phyloP scores from a whole-genome alignment of 768 basidiomycete species.

The Russula lepida region DNA sequence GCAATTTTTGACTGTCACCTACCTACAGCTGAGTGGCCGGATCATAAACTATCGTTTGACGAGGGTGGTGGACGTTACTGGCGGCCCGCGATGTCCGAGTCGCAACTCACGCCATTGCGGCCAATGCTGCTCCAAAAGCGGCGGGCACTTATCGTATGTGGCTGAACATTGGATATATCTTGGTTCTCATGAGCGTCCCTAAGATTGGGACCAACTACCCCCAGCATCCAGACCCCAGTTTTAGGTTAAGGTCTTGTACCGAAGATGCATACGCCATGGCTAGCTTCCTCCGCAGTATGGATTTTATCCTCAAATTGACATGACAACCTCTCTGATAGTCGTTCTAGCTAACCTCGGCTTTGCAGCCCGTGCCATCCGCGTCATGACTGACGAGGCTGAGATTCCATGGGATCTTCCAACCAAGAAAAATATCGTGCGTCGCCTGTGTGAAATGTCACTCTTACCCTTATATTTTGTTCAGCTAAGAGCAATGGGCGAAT shows the following conservation, averaged over 20 bases:
- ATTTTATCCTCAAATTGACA: background rate
- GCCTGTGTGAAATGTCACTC: background rate
- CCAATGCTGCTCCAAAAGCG: too few relatives aligned
- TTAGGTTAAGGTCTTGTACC: background rate
- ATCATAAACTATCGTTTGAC: too few relatives aligned
- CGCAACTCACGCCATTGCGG: too few relatives aligned
- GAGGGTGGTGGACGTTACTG: too few relatives aligned
- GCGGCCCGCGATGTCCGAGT: too few relatives aligned
- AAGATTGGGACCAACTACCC: conserved; percentile 3
- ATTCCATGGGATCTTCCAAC: background rate
- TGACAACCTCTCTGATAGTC: background rate
- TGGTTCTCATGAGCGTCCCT: background rate
- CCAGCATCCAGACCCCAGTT: background rate
- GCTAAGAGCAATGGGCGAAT: background rate
- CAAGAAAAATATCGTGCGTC: background rate
- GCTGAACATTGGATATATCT: too few relatives aligned
- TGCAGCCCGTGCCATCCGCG: background rate
- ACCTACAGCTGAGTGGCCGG: too few relatives aligned
- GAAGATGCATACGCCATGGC: background rate
- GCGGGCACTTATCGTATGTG: background rate
- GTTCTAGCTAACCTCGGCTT: background rate
- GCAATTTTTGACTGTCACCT: too few relatives aligned
- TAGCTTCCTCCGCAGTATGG: background rate
- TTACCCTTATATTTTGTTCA: background rate
- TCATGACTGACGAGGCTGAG: background rate